Evolutionary conservation across 805 yeast genomes (phyloP).

Genomic region (Schwanniomyces polymorphus): DNA sequence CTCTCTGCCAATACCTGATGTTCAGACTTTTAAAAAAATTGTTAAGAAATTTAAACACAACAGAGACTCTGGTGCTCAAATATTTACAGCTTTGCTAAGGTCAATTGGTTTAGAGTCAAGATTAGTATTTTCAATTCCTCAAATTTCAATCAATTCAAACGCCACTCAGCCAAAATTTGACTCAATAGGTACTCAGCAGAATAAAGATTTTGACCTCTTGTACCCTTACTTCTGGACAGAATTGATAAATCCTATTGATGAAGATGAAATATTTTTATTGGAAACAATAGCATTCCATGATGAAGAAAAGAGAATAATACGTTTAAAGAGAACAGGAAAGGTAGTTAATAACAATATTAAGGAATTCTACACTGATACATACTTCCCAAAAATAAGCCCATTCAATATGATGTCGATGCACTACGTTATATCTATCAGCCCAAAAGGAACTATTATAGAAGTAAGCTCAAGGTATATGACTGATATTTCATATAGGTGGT

Average conservation of each 20-base stretch:
- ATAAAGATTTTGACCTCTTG: constrained; percentile 30
- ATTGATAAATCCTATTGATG: constrained; percentile 27
- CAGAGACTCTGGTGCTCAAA: constrained; percentile 33
- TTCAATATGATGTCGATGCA: constrained; percentile 31
- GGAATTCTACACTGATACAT: constrained; percentile 12
- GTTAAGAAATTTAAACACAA: constrained; percentile 26
- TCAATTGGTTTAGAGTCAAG: constrained; percentile 29
- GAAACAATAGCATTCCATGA: constrained; percentile 30
- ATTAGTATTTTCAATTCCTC: constrained; percentile 31
- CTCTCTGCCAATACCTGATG: constrained; percentile 10
- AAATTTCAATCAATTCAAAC: constrained; percentile 14
- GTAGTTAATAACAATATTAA: constrained; percentile 1
- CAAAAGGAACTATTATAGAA: constrained; percentile 19
- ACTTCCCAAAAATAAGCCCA: constrained; percentile 18
- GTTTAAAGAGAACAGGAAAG: constrained; percentile 15
- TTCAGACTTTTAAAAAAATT: constrained; percentile 9
- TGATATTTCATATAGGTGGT: constrained; percentile 29
- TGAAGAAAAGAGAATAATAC: constrained; percentile 21
- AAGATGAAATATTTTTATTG: constrained; percentile 21
- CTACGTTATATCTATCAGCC: constrained; percentile 22
- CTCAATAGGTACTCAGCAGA: constrained; percentile 13
- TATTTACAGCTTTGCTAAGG: constrained; percentile 28
- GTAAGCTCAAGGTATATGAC: constrained; percentile 32
- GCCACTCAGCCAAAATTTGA: constrained; percentile 23
- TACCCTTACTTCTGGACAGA: constrained; percentile 41